These are phyloP conservation scores for Blastobotrys illinoisensis DNA, from an alignment of 1,139 yeast genomes.

Conservation along the genomic window DNA sequence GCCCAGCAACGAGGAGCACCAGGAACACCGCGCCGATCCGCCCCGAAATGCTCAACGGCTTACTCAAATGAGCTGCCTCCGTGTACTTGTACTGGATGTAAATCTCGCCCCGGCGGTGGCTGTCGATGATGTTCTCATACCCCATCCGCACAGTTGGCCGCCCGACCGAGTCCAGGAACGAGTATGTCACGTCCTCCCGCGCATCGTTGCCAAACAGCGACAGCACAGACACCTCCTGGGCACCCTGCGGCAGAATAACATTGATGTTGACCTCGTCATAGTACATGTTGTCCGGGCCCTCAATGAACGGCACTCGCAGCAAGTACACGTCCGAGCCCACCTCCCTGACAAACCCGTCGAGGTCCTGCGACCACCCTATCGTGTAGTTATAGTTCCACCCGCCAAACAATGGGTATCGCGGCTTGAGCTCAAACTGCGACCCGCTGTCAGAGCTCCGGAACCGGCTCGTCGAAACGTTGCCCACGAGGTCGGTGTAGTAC, in stretches of 20 bases:
- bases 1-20: conserved; percentile 43
- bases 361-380: conserved; percentile 75
- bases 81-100: conserved; percentile 61
- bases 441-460: conserved; percentile 38
- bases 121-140: conserved; percentile 65
- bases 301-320: conserved; percentile 63
- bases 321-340: conserved; percentile 49
- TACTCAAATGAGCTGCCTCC: conserved; percentile 46
- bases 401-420: conserved; percentile 91
- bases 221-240: conserved; percentile 54
- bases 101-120: conserved; percentile 53
- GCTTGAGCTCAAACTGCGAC: conserved; percentile 52
- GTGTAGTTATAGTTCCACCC: conserved; percentile 97
- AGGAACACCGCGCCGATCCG: conserved; percentile 62
- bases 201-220: conserved; percentile 46
- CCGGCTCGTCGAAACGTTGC: conserved; percentile 84
- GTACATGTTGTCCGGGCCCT: conserved; percentile 59
- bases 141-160: conserved; percentile 69
- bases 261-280: conserved; percentile 60
- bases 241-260: conserved; percentile 84
- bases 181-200: conserved; percentile 39
- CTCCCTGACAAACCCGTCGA: conserved; percentile 46
- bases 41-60: conserved; percentile 62
- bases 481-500: conserved; percentile 84
- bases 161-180: conserved; percentile 75